Conservation (phyloP, 352 stramenopile species). For the Blastocystis hominis region DNA sequence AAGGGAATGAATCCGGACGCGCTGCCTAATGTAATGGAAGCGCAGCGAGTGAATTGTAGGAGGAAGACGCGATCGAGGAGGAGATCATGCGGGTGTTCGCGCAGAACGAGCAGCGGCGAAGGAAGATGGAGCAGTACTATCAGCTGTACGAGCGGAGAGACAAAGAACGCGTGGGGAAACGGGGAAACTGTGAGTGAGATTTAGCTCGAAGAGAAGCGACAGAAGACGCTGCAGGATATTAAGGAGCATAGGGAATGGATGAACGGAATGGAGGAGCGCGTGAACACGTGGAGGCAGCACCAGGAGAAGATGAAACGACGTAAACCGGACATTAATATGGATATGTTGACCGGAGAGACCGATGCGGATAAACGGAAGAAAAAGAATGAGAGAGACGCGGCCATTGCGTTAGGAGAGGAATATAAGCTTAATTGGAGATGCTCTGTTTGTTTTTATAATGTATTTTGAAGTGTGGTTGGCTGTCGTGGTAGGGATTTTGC, state of each 20-base stretch:
- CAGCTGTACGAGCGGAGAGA: slow-evolving; percentile 34
- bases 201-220: slow-evolving; percentile 23
- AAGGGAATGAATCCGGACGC: slow-evolving; percentile 72
- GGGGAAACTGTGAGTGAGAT: not conserved
- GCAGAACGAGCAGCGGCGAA: slow-evolving; percentile 39
- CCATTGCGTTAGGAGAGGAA: slow-evolving; percentile 32
- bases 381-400: slow-evolving; percentile 10
- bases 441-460: slow-evolving; percentile 27
- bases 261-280: slow-evolving; percentile 38
- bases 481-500: not conserved
- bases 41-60: not conserved
- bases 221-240: slow-evolving; percentile 47
- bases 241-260: slow-evolving; percentile 54
- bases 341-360: slow-evolving; percentile 27
- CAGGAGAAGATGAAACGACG: slow-evolving; percentile 41
- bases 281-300: slow-evolving; percentile 54
- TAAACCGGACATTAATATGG: not conserved
- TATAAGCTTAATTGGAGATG: slow-evolving; percentile 53
- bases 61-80: slow-evolving; percentile 52
- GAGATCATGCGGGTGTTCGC: slow-evolving; percentile 57
- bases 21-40: slow-evolving; percentile 62
- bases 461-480: not conserved
- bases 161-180: slow-evolving; percentile 8
- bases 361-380: slow-evolving; percentile 35
- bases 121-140: slow-evolving; percentile 44